phyloP scores from a whole-genome alignment of 2,329 filamentous ascomycete genomes.

The Fusarium acutatum region DNA sequence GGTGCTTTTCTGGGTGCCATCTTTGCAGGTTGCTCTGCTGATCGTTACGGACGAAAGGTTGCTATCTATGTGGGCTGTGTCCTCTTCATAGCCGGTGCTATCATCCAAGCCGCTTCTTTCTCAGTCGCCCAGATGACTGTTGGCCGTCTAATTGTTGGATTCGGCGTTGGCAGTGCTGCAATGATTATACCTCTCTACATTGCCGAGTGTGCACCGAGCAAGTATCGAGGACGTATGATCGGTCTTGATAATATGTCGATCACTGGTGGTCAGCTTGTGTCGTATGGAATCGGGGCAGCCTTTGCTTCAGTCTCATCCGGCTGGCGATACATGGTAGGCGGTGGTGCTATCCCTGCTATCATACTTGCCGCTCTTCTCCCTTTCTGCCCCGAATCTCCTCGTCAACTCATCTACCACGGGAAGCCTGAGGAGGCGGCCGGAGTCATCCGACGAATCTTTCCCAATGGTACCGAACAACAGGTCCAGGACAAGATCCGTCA shows the following conservation, averaged over 20 bases:
- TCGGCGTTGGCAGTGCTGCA: constrained; percentile 58
- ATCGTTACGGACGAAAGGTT: constrained; percentile 40
- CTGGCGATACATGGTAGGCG: constrained; percentile 61
- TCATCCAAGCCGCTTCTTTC: constrained; percentile 41
- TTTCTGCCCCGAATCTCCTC: constrained; percentile 58
- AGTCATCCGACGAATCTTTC: constrained; percentile 52
- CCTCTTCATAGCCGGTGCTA: constrained; percentile 38
- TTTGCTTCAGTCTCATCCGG: constrained; percentile 52
- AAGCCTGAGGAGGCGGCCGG: constrained; percentile 50
- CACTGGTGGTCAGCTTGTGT: constrained; percentile 52
- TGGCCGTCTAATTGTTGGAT: constrained; percentile 54
- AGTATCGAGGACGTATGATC: constrained; percentile 59
- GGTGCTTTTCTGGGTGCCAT: constrained; percentile 42
- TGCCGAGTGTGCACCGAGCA: constrained; percentile 58
- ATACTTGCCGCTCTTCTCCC: constrained; percentile 53
- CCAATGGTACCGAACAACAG: constrained; percentile 52
- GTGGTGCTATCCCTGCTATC: constrained; percentile 57
- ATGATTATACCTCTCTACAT: constrained; percentile 60
- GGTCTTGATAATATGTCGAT: constrained; percentile 58
- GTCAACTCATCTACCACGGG: constrained; percentile 55
- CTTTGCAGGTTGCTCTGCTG: constrained; percentile 40
- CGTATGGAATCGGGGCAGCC: constrained; percentile 52
- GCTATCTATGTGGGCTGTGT: constrained; percentile 42
- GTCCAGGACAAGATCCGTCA: constrained; percentile 54
- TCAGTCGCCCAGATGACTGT: constrained; percentile 41